phyloP scores from a whole-genome alignment of 2,329 filamentous ascomycete genomes.

The Ascocoryne sarcoides region DNA sequence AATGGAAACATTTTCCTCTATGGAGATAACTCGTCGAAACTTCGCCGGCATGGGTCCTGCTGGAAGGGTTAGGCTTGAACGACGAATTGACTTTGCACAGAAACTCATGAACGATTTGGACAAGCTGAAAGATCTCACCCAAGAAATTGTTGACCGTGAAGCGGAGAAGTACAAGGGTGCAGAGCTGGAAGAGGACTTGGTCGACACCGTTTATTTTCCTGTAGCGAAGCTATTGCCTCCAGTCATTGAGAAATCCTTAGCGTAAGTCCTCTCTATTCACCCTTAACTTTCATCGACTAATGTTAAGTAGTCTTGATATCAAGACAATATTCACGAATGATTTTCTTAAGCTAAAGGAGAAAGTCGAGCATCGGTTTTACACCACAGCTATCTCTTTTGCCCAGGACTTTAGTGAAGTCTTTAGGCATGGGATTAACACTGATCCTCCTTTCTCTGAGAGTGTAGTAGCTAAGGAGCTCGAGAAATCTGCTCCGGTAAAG shows the following conservation, averaged over 20 bases:
- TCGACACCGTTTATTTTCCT: conserved; percentile 89
- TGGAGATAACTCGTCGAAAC: conserved; percentile 92
- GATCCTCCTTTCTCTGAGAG: conserved; percentile 16
- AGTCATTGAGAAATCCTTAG: conserved; percentile 69
- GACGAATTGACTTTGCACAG: conserved; percentile 83
- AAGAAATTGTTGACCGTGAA: conserved; percentile 68
- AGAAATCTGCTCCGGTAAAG: conserved; percentile 25
- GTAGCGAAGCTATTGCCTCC: conserved; percentile 67
- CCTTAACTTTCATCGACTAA: conserved; percentile 29
- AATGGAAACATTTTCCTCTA: conserved; percentile 92
- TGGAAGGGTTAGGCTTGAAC: conserved; percentile 66
- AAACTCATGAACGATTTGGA: conserved; percentile 68
- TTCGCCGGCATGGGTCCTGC: conserved; percentile 90
- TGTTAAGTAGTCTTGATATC: conserved; percentile 46
- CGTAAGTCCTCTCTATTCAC: conserved; percentile 48
- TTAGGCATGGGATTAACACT: conserved; percentile 40
- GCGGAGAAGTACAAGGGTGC: conserved; percentile 67
- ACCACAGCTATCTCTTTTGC: conserved; percentile 49
- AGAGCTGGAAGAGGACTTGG: conserved; percentile 66
- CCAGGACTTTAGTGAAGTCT: conserved; percentile 45
- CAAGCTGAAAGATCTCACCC: conserved; percentile 61
- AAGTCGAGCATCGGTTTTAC: conserved; percentile 46
- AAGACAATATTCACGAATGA: conserved; percentile 50
- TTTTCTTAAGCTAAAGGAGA: conserved; percentile 40
- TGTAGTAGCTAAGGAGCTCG: conserved; percentile 26